Evolutionary conservation across 139 green algal genomes (phyloP), one percentile per base, ranked within the genome.

Genomic region (Micractinium conductrix): DNA sequence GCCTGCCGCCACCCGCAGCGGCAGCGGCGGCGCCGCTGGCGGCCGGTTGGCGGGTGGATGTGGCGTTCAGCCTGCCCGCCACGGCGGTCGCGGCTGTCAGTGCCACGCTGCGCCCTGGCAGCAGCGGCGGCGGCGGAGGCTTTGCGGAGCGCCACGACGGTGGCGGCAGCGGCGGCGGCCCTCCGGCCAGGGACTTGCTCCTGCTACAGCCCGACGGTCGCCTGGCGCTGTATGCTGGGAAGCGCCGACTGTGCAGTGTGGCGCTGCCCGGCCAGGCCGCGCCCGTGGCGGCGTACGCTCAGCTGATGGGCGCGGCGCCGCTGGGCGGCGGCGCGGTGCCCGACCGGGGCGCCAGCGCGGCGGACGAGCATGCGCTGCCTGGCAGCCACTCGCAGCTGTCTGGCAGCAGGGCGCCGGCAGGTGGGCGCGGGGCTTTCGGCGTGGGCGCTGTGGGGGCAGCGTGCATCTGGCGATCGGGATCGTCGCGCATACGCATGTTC

Each of bases 201-300:
- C 43, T 95, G 74, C 82, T 95, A 71, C 84, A 89, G 28, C 87
- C 84, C 9, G 45, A 79, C 45, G 74, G 84, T 42, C 45, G 84
- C 42, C 86, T 95, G 48, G 40, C 74, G 40, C 85, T 95, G 75
- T 88, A 91, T 37, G 79, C 88, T 1, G 92, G 88, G 37, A 35
- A 14, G 2, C 67, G 70, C 35, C 79, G 50, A 26, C 50, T 94
- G 2, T 88, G 82, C 30, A 67, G 81, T 14, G 69, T 92, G 8
- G n/a, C 5, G 2, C 48, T 83, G 65, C 60, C 74, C 4, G 43
- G 33, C 37, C 44, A 42, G 9, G 21, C 58, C 35, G 17, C 17
- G 2, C 30, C 48, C 10, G n/a, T 2, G 21, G 26, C 72, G 6
- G 53, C 76, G 26, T 83, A 74, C 21, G 19, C 35, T 48, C 65